Conservation (phyloP, 2,329 filamentous ascomycete genomes). For the Bertia moriformis region DNA sequence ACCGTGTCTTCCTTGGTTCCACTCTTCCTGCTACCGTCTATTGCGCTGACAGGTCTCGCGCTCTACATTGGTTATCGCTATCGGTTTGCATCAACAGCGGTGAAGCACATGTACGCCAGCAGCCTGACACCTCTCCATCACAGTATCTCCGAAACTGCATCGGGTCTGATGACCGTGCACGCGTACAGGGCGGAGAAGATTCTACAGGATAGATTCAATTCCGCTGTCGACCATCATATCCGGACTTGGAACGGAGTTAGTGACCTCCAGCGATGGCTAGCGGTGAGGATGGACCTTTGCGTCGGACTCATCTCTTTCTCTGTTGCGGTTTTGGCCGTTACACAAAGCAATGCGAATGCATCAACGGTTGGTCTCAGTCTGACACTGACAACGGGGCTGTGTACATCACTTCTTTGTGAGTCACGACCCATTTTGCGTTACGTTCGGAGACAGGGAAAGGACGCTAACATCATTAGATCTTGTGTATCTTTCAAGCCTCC, state of each 20-base stretch:
- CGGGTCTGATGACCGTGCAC: slow-evolving; percentile 5
- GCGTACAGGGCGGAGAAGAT: slow-evolving; percentile 5
- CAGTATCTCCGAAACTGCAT: slow-evolving; percentile 4
- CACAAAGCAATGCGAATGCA: slow-evolving; percentile 3
- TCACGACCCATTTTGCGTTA: too few species aligned
- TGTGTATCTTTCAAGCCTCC: background rate
- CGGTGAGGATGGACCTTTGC: slow-evolving; percentile 6
- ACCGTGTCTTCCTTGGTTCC: slow-evolving; percentile 5
- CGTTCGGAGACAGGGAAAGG: too few species aligned
- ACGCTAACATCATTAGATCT: background rate
- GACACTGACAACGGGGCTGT: background rate
- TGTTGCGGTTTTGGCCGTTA: slow-evolving; percentile 3
- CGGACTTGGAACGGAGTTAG: slow-evolving; percentile 5
- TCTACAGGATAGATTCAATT: slow-evolving; percentile 4
- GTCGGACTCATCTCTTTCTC: slow-evolving; percentile 5
- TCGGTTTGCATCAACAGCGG: slow-evolving; percentile 5
- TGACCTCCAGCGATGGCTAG: slow-evolving; percentile 6
- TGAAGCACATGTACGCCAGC: slow-evolving; percentile 5
- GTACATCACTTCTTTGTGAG: background rate
- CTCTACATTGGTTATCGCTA: slow-evolving; percentile 5
- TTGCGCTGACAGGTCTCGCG: slow-evolving; percentile 3
- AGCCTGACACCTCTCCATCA: slow-evolving; percentile 5
- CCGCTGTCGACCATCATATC: slow-evolving; percentile 4
- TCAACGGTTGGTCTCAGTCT: slow-evolving; percentile 5
- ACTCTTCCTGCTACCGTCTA: slow-evolving; percentile 5